These are phyloP conservation scores for Physcomitrellopsis africana DNA, from an alignment of 225 moss, liverwort and hornwort species.

Conservation along the genomic window DNA sequence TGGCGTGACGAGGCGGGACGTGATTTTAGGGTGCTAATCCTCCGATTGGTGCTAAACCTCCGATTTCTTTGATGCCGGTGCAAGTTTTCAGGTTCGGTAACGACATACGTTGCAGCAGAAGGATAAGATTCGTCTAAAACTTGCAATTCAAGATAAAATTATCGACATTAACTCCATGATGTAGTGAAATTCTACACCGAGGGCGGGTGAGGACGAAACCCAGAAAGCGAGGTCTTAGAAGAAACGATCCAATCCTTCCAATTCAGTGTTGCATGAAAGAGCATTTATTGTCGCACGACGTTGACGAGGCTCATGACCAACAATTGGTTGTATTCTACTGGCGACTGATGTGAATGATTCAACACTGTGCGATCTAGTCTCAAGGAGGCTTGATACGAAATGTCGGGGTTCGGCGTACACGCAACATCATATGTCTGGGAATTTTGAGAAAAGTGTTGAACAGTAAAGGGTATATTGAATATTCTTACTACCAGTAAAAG, in stretches of 20 bases:
- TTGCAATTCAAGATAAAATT: neutral
- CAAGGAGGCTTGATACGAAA: neutral
- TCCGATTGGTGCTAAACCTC: neutral
- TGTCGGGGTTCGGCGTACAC: neutral
- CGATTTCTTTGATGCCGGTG: neutral
- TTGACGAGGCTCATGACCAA: neutral
- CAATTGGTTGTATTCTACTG: neutral
- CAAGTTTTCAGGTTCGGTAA: neutral
- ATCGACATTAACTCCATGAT: neutral
- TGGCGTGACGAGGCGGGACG: neutral
- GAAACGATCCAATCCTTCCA: slow-evolving; percentile 3
- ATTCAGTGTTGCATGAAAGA: neutral
- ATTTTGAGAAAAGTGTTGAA: slow-evolving; percentile 17
- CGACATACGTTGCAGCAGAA: neutral
- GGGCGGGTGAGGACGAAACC: neutral
- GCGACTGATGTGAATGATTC: neutral
- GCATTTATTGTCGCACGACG: neutral
- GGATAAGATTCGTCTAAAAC: neutral
- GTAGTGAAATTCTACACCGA: neutral
- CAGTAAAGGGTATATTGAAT: neutral
- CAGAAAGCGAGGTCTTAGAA: neutral
- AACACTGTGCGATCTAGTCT: neutral
- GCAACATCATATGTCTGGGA: slow-evolving; percentile 4
- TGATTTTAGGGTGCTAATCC: neutral
- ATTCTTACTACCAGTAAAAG: neutral